Conservation (phyloP, 352 stramenopile genomes). For the Globisporangium parvum region DNA sequence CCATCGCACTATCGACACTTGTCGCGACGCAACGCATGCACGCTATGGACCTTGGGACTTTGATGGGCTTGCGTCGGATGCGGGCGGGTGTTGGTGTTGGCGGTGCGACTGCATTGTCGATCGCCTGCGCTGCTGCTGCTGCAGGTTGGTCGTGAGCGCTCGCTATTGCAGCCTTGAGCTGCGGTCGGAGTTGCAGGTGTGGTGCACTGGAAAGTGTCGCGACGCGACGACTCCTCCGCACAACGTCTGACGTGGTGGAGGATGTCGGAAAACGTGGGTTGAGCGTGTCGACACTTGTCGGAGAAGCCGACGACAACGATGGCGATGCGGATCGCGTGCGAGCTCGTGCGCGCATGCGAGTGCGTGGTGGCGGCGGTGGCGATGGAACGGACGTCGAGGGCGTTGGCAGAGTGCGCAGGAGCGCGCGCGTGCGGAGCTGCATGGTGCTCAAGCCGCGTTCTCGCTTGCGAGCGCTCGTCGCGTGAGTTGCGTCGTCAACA, state of each 20-base stretch:
- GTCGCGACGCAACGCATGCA: not conserved
- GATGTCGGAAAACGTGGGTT: not conserved
- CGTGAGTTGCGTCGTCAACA: not conserved
- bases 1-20: too few species aligned
- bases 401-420: not conserved
- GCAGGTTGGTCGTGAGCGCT: not conserved
- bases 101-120: not conserved
- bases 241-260: not conserved
- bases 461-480: not conserved
- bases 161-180: not conserved
- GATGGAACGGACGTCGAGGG: not conserved
- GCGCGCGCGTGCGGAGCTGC: not conserved
- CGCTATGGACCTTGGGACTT: conserved; percentile 1
- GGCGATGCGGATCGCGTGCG: not conserved
- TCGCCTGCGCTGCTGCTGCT: not conserved
- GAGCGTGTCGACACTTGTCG: not conserved
- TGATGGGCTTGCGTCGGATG: not conserved
- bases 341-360: not conserved
- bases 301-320: not conserved
- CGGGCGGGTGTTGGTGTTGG: not conserved
- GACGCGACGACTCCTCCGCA: not conserved
- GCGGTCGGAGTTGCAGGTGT: not conserved
- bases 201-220: not conserved
- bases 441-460: not conserved
- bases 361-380: too few species aligned